phyloP scores from a whole-genome alignment of 768 basidiomycete species.

The Boletus rex-veris region DNA sequence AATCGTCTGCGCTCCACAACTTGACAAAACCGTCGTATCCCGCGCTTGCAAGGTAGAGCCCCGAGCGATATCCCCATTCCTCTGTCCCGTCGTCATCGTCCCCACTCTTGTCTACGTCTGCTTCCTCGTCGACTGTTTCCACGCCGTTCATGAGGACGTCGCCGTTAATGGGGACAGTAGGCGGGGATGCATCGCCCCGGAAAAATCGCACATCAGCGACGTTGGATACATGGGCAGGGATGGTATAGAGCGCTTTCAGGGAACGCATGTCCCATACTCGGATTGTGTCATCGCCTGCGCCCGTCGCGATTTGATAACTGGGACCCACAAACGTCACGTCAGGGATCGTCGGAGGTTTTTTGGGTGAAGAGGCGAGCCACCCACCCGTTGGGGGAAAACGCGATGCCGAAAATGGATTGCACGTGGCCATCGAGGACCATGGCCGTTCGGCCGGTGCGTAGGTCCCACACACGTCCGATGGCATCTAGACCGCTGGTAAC shows the following conservation, averaged over 20 bases:
- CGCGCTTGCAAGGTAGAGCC: slow-evolving; percentile 87
- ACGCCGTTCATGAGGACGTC: slow-evolving; percentile 51
- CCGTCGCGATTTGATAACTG: slow-evolving; percentile 97
- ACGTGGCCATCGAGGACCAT: slow-evolving; percentile 99
- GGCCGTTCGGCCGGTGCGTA: slow-evolving; percentile 90
- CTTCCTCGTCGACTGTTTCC: slow-evolving; percentile 34
- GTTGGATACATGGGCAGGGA: slow-evolving; percentile 93
- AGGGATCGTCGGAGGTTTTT: slow-evolving; percentile 1
- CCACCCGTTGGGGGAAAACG: slow-evolving; percentile 95
- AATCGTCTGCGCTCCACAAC: slow-evolving; percentile 97
- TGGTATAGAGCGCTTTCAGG: slow-evolving; percentile 89
- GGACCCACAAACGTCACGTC: slow-evolving; percentile 9
- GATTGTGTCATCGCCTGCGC: slow-evolving; percentile 95
- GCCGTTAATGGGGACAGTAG: slow-evolving; percentile 39
- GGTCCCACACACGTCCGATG: slow-evolving; percentile 96
- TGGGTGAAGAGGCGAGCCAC: slow-evolving; percentile 23
- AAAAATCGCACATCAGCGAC: slow-evolving; percentile 96
- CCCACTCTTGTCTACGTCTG: slow-evolving; percentile 23
- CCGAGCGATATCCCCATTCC: slow-evolving; percentile 80
- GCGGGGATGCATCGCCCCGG: slow-evolving; percentile 53
- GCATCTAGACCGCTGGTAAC: slow-evolving; percentile 83
- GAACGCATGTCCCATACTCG: slow-evolving; percentile 98
- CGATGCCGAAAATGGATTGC: slow-evolving; percentile 84
- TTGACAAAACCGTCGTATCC: slow-evolving; percentile 97
- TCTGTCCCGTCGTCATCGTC: slow-evolving; percentile 37